Conservation (phyloP, 2,329 filamentous ascomycete genomes). For the Diaporthe vaccinii region DNA sequence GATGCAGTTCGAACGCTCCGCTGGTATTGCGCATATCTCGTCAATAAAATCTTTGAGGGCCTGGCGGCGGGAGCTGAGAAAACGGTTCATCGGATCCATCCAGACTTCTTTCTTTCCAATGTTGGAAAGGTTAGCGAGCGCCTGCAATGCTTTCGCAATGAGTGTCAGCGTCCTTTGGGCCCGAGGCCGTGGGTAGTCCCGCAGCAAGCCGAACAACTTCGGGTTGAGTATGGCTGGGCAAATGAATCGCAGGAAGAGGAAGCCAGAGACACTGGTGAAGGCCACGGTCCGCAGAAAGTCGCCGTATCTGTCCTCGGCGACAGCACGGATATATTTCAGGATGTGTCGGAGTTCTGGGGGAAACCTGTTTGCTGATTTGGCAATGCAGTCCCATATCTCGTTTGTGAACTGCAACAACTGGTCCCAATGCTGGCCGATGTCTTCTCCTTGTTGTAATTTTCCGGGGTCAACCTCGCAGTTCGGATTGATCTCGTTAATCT, state of each 20-base stretch:
- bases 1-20: slow-evolving; percentile 73
- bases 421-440: slow-evolving; percentile 87
- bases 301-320: slow-evolving; percentile 94
- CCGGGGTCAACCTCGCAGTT: slow-evolving; percentile 97
- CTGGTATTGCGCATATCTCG: slow-evolving; percentile 84
- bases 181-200: slow-evolving; percentile 84
- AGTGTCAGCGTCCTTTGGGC: slow-evolving; percentile 91
- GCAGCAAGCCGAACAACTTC: slow-evolving; percentile 88
- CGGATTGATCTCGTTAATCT: slow-evolving; percentile 91
- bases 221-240: slow-evolving; percentile 97
- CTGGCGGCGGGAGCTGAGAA: slow-evolving; percentile 80
- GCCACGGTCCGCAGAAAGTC: slow-evolving; percentile 90
- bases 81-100: slow-evolving; percentile 99
- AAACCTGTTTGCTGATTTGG: slow-evolving; percentile 78
- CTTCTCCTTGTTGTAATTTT: slow-evolving; percentile 74
- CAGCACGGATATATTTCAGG: slow-evolving; percentile 90
- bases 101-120: slow-evolving; percentile 97
- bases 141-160: slow-evolving; percentile 92
- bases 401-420: slow-evolving; percentile 82
- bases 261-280: slow-evolving; percentile 95
- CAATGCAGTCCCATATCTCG: slow-evolving; percentile 88
- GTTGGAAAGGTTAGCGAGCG: slow-evolving; percentile 88
- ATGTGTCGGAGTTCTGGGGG: slow-evolving; percentile 87
- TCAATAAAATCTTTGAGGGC: slow-evolving; percentile 92
- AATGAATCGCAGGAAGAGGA: slow-evolving; percentile 94